phyloP scores from a whole-genome alignment of 805 yeast genomes.

The Lipomyces lipofer region DNA sequence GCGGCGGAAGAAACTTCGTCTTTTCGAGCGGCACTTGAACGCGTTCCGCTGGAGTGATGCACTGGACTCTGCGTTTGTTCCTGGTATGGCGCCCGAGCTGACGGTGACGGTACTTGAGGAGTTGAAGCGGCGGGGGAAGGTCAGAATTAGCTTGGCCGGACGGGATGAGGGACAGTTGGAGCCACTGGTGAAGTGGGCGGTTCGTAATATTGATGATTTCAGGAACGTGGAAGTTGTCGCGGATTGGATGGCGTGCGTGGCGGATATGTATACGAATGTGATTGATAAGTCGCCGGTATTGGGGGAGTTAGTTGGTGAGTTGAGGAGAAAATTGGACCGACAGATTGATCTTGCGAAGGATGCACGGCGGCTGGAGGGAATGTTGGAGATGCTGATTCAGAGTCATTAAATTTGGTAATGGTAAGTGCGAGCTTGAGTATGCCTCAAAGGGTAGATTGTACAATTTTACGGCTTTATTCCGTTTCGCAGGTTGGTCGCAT shows the following conservation, averaged over 20 bases:
- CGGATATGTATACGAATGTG: slow-evolving; percentile 59
- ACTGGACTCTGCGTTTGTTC: slow-evolving; percentile 76
- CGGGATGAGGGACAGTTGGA: slow-evolving; percentile 85
- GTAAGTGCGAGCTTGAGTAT: no score
- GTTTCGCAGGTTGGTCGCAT: no score
- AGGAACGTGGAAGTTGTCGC: slow-evolving; percentile 64
- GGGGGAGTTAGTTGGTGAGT: slow-evolving; percentile 64
- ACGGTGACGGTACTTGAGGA: slow-evolving; percentile 84
- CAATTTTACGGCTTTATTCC: no score
- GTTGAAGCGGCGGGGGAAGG: slow-evolving; percentile 83
- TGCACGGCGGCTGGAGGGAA: slow-evolving; percentile 87
- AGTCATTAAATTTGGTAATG: slow-evolving; percentile 9
- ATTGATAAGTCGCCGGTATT: slow-evolving; percentile 70
- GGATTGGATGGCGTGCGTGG: slow-evolving; percentile 65
- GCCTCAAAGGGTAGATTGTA: no score
- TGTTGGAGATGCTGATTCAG: slow-evolving; percentile 77
- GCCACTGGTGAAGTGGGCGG: slow-evolving; percentile 83
- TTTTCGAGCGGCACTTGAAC: slow-evolving; percentile 79
- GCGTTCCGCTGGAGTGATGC: slow-evolving; percentile 94
- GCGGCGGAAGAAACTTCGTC: slow-evolving; percentile 58
- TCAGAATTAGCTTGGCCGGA: slow-evolving; percentile 72
- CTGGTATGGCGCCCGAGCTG: slow-evolving; percentile 76
- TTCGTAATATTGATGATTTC: slow-evolving; percentile 73
- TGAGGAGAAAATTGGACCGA: slow-evolving; percentile 55
- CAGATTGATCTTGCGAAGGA: slow-evolving; percentile 82